phyloP scores from a whole-genome alignment of 2,329 filamentous ascomycete genomes.

The Exophiala sp. region DNA sequence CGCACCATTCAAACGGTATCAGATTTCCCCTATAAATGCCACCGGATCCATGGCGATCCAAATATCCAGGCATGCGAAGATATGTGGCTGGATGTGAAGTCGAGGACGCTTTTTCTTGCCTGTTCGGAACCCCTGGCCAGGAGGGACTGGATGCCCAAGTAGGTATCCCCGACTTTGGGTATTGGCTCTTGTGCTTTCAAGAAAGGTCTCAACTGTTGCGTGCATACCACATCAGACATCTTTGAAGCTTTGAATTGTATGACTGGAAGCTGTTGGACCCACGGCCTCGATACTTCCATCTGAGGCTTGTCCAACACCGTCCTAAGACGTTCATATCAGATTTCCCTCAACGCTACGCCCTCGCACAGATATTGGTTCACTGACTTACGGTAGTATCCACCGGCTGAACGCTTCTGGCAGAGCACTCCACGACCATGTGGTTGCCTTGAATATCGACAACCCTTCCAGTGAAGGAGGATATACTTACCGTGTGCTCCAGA shows the following conservation, averaged over 20 bases:
- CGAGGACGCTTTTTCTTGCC: constrained; percentile 30
- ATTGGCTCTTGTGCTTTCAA: too few relatives aligned
- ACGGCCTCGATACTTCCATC: too few relatives aligned
- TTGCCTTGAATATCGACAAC: constrained; percentile 31
- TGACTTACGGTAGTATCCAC: constrained; percentile 12
- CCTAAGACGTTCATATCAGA: neutral
- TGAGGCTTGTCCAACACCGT: too few relatives aligned
- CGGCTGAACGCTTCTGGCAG: constrained; percentile 27
- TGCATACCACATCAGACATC: too few relatives aligned
- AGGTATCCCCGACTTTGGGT: too few relatives aligned
- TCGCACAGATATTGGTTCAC: neutral
- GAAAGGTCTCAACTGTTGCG: too few relatives aligned
- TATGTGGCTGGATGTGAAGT: constrained; percentile 30
- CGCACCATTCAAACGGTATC: constrained; percentile 32
- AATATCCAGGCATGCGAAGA: constrained; percentile 33
- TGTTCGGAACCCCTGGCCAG: constrained; percentile 27
- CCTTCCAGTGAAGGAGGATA: constrained; percentile 15
- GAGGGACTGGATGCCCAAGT: constrained; percentile 29
- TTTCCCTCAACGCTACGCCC: too few relatives aligned
- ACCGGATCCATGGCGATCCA: constrained; percentile 27
- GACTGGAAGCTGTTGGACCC: too few relatives aligned
- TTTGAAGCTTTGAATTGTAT: too few relatives aligned
- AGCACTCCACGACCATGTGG: constrained; percentile 28
- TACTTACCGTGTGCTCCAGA: constrained; percentile 25
- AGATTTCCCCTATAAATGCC: constrained; percentile 32